phyloP scores from a whole-genome alignment of 805 yeast genomes.

The Candida stauntonica region DNA sequence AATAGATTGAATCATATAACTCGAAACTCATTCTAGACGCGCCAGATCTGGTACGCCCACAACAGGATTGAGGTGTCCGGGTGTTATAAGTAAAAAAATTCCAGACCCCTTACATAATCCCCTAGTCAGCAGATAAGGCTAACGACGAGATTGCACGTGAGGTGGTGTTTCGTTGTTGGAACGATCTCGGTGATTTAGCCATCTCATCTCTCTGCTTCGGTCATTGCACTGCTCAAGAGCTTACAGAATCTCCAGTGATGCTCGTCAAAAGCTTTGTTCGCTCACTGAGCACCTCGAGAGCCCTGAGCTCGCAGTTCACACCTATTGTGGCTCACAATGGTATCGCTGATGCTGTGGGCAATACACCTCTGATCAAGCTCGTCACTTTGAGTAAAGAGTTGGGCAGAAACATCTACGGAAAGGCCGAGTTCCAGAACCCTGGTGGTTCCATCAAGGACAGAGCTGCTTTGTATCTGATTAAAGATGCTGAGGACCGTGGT shows the following conservation, averaged over 20 bases:
- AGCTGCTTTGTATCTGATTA: conserved; percentile 73
- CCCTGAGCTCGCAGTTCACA: conserved; percentile 12
- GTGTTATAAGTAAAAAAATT: too few species aligned
- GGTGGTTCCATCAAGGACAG: conserved; percentile 92
- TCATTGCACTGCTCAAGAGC: neutral
- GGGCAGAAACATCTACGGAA: conserved; percentile 77
- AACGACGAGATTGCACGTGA: conserved; percentile 4
- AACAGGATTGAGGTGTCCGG: too few species aligned
- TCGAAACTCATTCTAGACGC: too few species aligned
- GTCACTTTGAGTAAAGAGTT: conserved; percentile 50
- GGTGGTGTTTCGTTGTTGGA: too few species aligned
- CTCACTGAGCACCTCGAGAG: conserved; percentile 7
- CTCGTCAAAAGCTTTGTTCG: conserved; percentile 10
- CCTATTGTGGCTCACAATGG: conserved; percentile 69
- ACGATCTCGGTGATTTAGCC: too few species aligned
- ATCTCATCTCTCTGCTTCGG: neutral
- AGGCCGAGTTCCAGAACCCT: conserved; percentile 91
- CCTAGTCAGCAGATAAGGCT: too few species aligned
- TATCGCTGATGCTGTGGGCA: conserved; percentile 83
- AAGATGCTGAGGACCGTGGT: conserved; percentile 73
- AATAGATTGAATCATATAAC: too few species aligned
- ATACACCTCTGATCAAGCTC: conserved; percentile 76
- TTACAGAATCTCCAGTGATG: conserved; percentile 6
- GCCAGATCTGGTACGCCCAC: too few species aligned
- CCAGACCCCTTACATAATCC: too few species aligned